phyloP scores from a whole-genome alignment of 148 eudicot species.

The Heliamphora exappendiculata region DNA sequence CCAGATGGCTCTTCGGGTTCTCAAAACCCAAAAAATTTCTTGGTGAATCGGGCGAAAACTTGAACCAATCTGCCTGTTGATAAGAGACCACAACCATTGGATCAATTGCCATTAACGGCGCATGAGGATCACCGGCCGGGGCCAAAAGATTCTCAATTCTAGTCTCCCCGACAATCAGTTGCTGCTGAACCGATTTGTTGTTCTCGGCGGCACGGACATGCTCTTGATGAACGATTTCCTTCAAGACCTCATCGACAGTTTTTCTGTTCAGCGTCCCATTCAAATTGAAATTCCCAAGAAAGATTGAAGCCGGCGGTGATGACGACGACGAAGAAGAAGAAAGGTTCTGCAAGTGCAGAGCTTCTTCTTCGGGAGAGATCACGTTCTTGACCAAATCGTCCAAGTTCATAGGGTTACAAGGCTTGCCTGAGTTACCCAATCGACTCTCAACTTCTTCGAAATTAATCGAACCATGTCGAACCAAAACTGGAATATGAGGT shows the following conservation, averaged over 20 bases:
- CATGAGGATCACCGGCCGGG: constrained; percentile 13
- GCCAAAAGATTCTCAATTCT: too few relatives aligned
- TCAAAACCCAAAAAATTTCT: constrained; percentile 9
- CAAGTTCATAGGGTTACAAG: not conserved
- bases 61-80: constrained; percentile 12
- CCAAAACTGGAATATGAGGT: not conserved
- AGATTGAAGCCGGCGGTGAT: not conserved
- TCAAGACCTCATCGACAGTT: constrained; percentile 23
- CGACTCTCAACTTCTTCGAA: not conserved
- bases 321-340: constrained; percentile 11
- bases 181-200: too few relatives aligned
- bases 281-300: constrained; percentile 5
- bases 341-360: constrained; percentile 1
- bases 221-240: constrained; percentile 20
- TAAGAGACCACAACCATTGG: not conserved
- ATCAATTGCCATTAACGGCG: constrained; percentile 19
- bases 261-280: constrained; percentile 5
- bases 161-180: too few relatives aligned
- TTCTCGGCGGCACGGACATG: too few relatives aligned
- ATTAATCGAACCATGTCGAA: too few relatives aligned
- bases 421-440: not conserved
- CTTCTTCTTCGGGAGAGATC: constrained; percentile 9
- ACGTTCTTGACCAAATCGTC: not conserved
- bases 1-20: constrained; percentile 5
- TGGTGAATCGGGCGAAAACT: constrained; percentile 5